Percentiles rank a stretch among this genome's conserved stretches.
Evolutionary conservation across 2,329 filamentous ascomycete species (phyloP).

Genomic region (Fusarium citri): DNA sequence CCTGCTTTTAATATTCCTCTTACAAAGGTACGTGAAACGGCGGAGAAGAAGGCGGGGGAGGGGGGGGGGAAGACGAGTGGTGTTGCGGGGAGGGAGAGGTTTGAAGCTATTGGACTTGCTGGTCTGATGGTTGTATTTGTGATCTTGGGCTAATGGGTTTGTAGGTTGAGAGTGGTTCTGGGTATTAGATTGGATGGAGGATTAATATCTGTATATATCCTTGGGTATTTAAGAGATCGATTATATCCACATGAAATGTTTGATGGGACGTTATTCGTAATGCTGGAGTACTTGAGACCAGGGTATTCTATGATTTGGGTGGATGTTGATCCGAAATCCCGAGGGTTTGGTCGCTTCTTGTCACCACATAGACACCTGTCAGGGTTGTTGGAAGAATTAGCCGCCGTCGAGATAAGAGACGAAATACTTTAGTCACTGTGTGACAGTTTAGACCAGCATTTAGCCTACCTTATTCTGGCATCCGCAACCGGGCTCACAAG

Average conservation of each 20-base stretch:
- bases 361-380: too few species aligned
- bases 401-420: too few species aligned
- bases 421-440: background rate
- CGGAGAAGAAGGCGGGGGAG: too few species aligned
- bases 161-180: slow-evolving; percentile 9
- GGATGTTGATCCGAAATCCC: too few species aligned
- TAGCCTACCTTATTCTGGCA: background rate
- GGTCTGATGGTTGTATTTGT: background rate
- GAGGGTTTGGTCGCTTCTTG: too few species aligned
- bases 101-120: slow-evolving; percentile 1
- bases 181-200: background rate
- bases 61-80: background rate
- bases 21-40: too few species aligned
- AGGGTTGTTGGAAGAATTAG: too few species aligned
- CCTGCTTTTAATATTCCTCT: too few species aligned
- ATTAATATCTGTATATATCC: background rate
- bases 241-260: background rate
- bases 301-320: too few species aligned
- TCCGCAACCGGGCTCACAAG: too few species aligned
- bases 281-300: too few species aligned
- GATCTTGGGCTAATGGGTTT: slow-evolving; percentile 35
- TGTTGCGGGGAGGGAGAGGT: background rate
- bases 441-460: background rate
- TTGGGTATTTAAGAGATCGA: accelerated
- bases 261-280: too few species aligned